Evolutionary conservation across 1,139 yeast genomes (phyloP), one percentile per base, ranked within the genome.

Genomic region (Taphrina wiesneri): DNA sequence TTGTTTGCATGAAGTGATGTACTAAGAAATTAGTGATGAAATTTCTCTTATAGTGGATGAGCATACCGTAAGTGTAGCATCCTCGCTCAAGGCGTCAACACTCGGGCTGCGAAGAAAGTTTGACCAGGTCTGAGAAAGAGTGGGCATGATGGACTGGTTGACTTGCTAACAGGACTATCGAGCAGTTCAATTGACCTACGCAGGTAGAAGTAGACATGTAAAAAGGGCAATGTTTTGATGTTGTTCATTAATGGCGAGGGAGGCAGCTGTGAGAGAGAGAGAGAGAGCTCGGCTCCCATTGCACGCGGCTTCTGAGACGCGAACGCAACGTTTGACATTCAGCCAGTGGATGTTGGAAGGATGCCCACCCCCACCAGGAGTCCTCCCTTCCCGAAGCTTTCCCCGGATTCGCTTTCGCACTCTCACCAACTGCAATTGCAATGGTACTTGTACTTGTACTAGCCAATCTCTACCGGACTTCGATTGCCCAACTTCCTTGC

Each of bases 1-100:
- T 3, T 62, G 66, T n/a, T 67, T 68, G 56, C 74, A 72, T 7
- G 74, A 70, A 1, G 72, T 64, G 25, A 73, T 68, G 69, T 73
- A 73, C 30, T 54, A 25, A 4, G 23, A 6, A 17, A 25, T 52
- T 15, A 34, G 56, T 21, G 15, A 3, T 5, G 9, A 3, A 9
- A n/a, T 32, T 6, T 11, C 26, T 9, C 41, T 7, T 19, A n/a
- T 13, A 21, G 13, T n/a, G 9, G 30, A 28, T 26, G 2, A 32
- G 9, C 41, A 7, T 54, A 54, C 59, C 6, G 59, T 54, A n/a
- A 54, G 32, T 11, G 32, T 54, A 17, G 59, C 59, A 39, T 54
- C 59, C 32, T 54, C 49, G 34, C 45, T 54, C 36, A 54, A 19
- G 7, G 32, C 34, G 21, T 54, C 59, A 9, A 54, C n/a, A 15